Conservation (phyloP, 2,329 filamentous ascomycete genomes). For the Cladophialophora chaetospira region DNA sequence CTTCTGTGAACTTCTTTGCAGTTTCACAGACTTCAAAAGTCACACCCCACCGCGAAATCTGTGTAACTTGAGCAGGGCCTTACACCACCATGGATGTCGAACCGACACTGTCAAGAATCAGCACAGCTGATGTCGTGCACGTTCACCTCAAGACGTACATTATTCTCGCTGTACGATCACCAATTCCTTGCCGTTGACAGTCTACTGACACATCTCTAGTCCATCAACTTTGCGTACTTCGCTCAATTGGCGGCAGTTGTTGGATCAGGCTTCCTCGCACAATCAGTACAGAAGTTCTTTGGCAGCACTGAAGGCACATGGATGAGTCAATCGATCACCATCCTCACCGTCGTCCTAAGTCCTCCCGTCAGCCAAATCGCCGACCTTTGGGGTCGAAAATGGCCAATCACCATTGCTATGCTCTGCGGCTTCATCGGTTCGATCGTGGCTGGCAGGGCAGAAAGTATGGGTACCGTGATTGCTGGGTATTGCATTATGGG, state of each 20-base stretch:
- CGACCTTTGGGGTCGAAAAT: constrained; percentile 24
- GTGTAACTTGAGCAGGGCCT: background rate
- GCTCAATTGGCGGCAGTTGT: background rate
- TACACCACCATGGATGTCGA: background rate
- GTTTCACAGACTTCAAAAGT: no score
- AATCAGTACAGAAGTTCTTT: background rate
- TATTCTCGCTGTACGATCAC: background rate
- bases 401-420: constrained; percentile 5
- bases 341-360: constrained; percentile 20
- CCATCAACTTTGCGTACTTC: constrained; percentile 1
- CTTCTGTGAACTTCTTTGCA: no score
- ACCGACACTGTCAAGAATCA: background rate
- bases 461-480: constrained; percentile 18
- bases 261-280: background rate
- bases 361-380: constrained; percentile 20
- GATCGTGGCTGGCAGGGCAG: constrained; percentile 16
- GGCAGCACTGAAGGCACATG: constrained; percentile 14
- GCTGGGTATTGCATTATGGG: constrained; percentile 13
- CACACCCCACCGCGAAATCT: no score
- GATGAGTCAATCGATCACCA: constrained; percentile 18
- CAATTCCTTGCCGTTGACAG: no score
- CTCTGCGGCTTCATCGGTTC: constrained; percentile 18
- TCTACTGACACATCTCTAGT: background rate
- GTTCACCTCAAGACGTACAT: background rate
- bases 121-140: background rate